These are phyloP conservation scores for Barnettozyma pratensis DNA, from an alignment of 805 yeast species.

Conservation along the genomic window DNA sequence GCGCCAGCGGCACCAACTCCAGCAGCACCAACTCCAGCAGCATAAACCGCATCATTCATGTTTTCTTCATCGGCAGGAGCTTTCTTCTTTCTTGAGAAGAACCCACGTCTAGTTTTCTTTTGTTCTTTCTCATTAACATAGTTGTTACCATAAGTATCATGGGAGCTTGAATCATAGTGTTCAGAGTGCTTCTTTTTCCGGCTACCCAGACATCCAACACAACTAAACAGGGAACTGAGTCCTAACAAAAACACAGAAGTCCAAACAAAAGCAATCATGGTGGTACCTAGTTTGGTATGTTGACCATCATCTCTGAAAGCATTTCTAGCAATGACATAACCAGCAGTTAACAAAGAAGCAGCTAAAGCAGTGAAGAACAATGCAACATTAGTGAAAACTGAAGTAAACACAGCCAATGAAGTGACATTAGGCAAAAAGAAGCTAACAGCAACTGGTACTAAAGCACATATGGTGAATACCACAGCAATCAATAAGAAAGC, in stretches of 20 bases:
- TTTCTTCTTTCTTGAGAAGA: constrained; percentile 13
- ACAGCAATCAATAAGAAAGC: constrained; percentile 58
- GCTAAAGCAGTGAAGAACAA: constrained; percentile 40
- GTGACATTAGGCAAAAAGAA: constrained; percentile 20
- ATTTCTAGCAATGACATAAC: constrained; percentile 47
- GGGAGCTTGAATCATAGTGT: constrained; percentile 21
- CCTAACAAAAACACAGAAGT: constrained; percentile 32
- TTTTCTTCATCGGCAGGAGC: constrained; percentile 5
- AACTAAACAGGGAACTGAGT: constrained; percentile 16
- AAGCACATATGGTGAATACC: constrained; percentile 44
- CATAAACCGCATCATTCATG: constrained; percentile 7
- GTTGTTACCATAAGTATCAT: constrained; percentile 26
- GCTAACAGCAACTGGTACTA: constrained; percentile 31
- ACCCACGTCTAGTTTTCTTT: constrained; percentile 10
- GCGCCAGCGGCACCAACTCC: constrained; percentile 12
- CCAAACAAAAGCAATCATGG: constrained; percentile 63
- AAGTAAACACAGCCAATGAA: constrained; percentile 16
- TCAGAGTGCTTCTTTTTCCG: constrained; percentile 13
- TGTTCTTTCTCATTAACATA: constrained; percentile 16
- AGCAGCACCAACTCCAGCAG: constrained; percentile 13
- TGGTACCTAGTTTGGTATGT: constrained; percentile 39
- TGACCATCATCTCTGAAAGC: constrained; percentile 41
- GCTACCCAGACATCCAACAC: constrained; percentile 19
- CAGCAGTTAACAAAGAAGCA: constrained; percentile 48
- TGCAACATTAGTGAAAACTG: constrained; percentile 27